Percentiles rank a stretch among this genome's conserved stretches.
Conservation (phyloP, 164 flowering plant species). For the Nymphaea colorata region DNA sequence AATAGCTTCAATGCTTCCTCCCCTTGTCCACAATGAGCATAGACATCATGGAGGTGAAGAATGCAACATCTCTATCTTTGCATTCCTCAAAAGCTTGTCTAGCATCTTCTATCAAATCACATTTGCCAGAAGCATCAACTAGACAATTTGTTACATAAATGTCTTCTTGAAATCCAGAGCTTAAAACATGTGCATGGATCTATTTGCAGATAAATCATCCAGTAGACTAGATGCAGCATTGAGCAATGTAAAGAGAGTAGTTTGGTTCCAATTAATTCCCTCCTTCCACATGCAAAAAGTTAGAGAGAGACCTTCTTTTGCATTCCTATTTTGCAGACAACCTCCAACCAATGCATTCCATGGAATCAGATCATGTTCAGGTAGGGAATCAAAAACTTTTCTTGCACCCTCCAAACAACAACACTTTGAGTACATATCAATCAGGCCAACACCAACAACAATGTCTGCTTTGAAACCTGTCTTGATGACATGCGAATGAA, state of each 20-base stretch:
- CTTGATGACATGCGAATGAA: slow-evolving; percentile 48
- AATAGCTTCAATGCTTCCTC: slow-evolving; percentile 78
- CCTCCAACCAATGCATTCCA: slow-evolving; percentile 68
- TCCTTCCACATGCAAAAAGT: slow-evolving; percentile 28
- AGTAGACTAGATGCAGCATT: slow-evolving; percentile 46
- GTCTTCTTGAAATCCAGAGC: slow-evolving; percentile 40
- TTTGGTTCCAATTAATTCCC: slow-evolving; percentile 41
- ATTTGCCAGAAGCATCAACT: slow-evolving; percentile 64
- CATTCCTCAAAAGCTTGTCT: slow-evolving; percentile 35
- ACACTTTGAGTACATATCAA: slow-evolving; percentile 75
- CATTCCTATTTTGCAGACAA: slow-evolving; percentile 32
- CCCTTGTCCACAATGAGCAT: slow-evolving; percentile 52
- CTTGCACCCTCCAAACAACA: slow-evolving; percentile 35
- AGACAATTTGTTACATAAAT: slow-evolving; percentile 47
- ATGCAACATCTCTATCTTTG: slow-evolving; percentile 34
- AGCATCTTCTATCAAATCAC: slow-evolving; percentile 37
- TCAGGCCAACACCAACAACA: slow-evolving; percentile 47
- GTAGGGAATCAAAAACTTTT: slow-evolving; percentile 27
- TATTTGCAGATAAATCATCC: slow-evolving; percentile 24
- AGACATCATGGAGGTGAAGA: slow-evolving; percentile 68
- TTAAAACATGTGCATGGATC: slow-evolving; percentile 42
- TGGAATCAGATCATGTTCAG: slow-evolving; percentile 39
- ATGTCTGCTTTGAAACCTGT: slow-evolving; percentile 31
- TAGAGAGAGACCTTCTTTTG: slow-evolving; percentile 35
- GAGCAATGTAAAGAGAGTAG: slow-evolving; percentile 44